Evolutionary conservation across 495 filamentous ascomycete species (phyloP).

Genomic region (Saxophila tyrrhenica): DNA sequence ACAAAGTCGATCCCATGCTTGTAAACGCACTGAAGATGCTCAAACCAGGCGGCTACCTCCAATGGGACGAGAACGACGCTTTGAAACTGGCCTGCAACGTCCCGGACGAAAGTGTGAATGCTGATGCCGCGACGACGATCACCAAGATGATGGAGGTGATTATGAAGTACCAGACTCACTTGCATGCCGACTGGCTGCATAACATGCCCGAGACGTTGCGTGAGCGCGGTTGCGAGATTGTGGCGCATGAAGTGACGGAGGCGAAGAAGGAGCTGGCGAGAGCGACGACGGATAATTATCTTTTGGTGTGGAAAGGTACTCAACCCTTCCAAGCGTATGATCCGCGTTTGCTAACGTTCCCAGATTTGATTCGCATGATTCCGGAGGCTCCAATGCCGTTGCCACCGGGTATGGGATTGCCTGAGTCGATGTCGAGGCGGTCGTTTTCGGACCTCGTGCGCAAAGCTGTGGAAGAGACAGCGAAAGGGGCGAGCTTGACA

Average conservation of each 20-base stretch:
- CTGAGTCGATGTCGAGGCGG: neutral
- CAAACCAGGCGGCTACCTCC: slow-evolving; percentile 32
- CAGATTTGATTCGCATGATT: neutral
- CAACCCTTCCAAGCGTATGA: too few species aligned
- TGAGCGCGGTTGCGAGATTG: neutral
- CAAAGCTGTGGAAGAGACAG: neutral
- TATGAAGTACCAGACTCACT: neutral
- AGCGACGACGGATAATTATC: slow-evolving; percentile 5
- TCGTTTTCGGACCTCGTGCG: neutral
- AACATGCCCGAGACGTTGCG: neutral
- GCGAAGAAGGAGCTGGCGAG: slow-evolving; percentile 2
- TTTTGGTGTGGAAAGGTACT: neutral
- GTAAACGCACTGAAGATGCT: slow-evolving; percentile 23
- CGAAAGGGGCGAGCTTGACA: neutral
- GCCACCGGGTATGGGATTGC: neutral
- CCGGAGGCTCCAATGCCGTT: slow-evolving; percentile 3
- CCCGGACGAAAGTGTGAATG: neutral
- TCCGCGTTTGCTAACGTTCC: neutral
- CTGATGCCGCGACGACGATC: neutral
- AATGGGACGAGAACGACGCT: slow-evolving; percentile 29
- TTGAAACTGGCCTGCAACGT: neutral
- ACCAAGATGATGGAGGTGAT: neutral
- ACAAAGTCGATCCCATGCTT: slow-evolving; percentile 18
- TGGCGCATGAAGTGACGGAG: neutral
- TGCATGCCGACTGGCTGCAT: slow-evolving; percentile 1